Percentiles rank a stretch among this genome's conserved stretches.
Evolutionary conservation across 306 rosid genomes (phyloP).

Genomic region (Acacia acuminata): DNA sequence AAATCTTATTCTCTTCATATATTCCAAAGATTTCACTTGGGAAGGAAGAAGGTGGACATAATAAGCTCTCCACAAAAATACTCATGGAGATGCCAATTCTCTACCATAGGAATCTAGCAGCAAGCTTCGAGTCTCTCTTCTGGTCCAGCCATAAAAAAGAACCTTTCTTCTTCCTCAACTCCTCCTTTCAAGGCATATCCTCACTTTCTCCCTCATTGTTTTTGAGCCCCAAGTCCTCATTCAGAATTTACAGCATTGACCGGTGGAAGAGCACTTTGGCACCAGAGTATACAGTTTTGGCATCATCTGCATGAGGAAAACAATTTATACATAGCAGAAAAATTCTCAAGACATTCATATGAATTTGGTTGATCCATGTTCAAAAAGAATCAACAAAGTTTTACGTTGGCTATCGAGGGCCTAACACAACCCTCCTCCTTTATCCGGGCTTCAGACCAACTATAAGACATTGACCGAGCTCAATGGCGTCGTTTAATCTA

Average conservation of each 20-base stretch:
- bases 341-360: constrained; percentile 12
- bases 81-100: neutral
- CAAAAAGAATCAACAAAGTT: too few species aligned
- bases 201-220: neutral
- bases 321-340: neutral
- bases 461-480: too few species aligned
- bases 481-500: too few species aligned
- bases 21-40: neutral
- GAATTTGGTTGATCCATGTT: constrained; percentile 5
- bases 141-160: neutral
- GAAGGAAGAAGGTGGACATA: neutral
- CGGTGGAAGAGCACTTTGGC: constrained; percentile 48
- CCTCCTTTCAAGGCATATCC: neutral
- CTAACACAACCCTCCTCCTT: too few species aligned
- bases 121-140: neutral
- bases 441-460: too few species aligned
- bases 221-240: neutral
- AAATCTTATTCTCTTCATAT: neutral
- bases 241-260: constrained; percentile 42
- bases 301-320: constrained; percentile 45
- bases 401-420: too few species aligned
- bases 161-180: neutral
- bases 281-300: constrained; percentile 34
- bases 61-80: neutral
- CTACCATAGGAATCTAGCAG: neutral